phyloP scores from a whole-genome alignment of 306 rosid species.

The Quercus alba region DNA sequence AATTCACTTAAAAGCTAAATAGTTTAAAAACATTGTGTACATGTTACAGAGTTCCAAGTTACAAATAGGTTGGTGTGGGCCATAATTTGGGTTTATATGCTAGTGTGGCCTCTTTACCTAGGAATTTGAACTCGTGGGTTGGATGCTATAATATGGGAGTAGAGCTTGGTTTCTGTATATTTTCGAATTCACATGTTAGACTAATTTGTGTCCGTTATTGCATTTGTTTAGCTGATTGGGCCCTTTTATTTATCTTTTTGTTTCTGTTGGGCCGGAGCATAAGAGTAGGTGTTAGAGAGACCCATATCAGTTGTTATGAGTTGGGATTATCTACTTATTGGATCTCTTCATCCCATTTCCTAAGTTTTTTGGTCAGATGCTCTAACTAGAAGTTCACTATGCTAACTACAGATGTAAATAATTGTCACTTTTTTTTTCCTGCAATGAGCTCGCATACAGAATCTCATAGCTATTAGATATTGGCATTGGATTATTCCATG shows the following conservation, averaged over 20 bases:
- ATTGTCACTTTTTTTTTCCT: not conserved
- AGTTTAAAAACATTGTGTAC: no score
- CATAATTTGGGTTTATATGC: no score
- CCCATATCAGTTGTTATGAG: not conserved
- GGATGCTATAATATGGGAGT: no score
- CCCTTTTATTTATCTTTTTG: not conserved
- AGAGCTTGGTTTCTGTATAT: not conserved
- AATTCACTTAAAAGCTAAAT: no score
- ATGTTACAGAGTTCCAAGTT: no score
- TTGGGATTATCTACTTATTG: not conserved
- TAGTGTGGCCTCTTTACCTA: no score
- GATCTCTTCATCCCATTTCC: not conserved
- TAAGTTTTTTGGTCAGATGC: not conserved
- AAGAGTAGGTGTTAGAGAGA: not conserved
- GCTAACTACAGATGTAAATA: no score
- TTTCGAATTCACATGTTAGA: not conserved
- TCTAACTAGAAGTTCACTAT: no score
- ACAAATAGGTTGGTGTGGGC: no score
- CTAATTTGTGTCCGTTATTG: not conserved
- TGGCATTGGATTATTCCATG: not conserved
- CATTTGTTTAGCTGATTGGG: not conserved
- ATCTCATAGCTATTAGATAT: not conserved
- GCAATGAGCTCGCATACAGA: not conserved
- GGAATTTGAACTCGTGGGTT: no score
- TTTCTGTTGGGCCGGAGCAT: not conserved